Base-by-base conservation (phyloP, 768 basidiomycete genomes). In the Boletus pseudopeckii region DNA sequence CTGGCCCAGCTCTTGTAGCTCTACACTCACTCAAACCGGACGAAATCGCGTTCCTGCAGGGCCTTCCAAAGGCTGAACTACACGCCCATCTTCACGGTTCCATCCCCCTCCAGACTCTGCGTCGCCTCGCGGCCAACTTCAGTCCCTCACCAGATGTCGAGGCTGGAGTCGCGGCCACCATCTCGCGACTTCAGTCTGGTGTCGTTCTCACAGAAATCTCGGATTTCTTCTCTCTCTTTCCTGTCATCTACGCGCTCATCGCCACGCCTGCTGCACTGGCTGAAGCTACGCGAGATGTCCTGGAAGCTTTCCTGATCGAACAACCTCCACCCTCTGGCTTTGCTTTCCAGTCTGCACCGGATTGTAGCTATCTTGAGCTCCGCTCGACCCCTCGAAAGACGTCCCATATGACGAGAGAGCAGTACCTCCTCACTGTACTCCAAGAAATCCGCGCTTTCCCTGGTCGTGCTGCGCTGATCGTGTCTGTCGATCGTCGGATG, bases 41-140 rank as follows among this genome's bases (percentile, higher is more conserved):
- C 7, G 83, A 91, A 58, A 46, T 84, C 22, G 34, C 65, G 6
- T 92, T 92, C 67, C 72, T 93, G 40, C 74, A 80, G 45, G 52
- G 56, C 1, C 75, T 92, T 0, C 86, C 86, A 10, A 93, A 93
- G 68, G 89, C 90, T 1, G 91, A 94, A 64, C 78, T 93, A 0
- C 91, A 92, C 56, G 91, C 90, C 0, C 90, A 92, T 63, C 79
- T 92, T 5, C 92, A 92, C 59, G 90, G 90, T 0, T 92, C 83
- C 10, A 92, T 93, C 33, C 91, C 91, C 1, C 71, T 91, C 24
- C 48, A 71, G 0, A 70, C 81, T 26, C 77, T 92, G 0, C 81
- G 82, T 56, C 76, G 82, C 8, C 80, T 93, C 14, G 87, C 85
- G 0, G 58, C 60, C 9, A 75, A 81, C 33, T 76, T 66, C 39